phyloP scores from a whole-genome alignment of 2,329 filamentous ascomycete species.

The Mycosphaerella sp. region DNA sequence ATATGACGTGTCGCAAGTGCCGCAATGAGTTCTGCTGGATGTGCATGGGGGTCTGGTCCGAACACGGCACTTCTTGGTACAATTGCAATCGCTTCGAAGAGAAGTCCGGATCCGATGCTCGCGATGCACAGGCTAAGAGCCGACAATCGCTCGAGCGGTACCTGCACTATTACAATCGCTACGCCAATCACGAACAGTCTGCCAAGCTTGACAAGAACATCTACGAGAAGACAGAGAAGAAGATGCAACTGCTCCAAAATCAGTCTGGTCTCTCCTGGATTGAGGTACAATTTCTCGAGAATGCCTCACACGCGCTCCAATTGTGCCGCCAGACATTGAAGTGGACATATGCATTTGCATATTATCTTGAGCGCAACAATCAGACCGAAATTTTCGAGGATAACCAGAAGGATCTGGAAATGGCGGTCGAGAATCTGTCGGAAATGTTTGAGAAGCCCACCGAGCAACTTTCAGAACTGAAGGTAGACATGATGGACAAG shows the following conservation, averaged over 20 bases:
- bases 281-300: slow-evolving; percentile 93
- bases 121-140: slow-evolving; percentile 86
- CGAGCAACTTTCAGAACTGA: slow-evolving; percentile 74
- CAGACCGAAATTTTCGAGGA: slow-evolving; percentile 96
- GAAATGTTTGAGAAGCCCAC: slow-evolving; percentile 99
- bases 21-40: slow-evolving; percentile 99
- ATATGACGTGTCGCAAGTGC: slow-evolving; percentile 96
- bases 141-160: slow-evolving; percentile 91
- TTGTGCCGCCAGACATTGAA: slow-evolving; percentile 97
- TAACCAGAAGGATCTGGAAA: slow-evolving; percentile 95
- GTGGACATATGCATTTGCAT: slow-evolving; percentile 99
- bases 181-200: slow-evolving; percentile 97
- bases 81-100: slow-evolving; percentile 98
- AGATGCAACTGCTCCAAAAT: slow-evolving; percentile 94
- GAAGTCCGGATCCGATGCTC: slow-evolving; percentile 83
- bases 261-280: slow-evolving; percentile 98
- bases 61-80: slow-evolving; percentile 99
- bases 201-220: slow-evolving; percentile 95
- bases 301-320: slow-evolving; percentile 87
- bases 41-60: slow-evolving; percentile 98
- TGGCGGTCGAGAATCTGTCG: slow-evolving; percentile 94
- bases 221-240: slow-evolving; percentile 93
- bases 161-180: slow-evolving; percentile 97
- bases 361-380: slow-evolving; percentile 94
- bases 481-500: slow-evolving; percentile 98